Evolutionary conservation across 2,329 filamentous ascomycete genomes (phyloP).

Genomic region (Alternaria brassicicola): DNA sequence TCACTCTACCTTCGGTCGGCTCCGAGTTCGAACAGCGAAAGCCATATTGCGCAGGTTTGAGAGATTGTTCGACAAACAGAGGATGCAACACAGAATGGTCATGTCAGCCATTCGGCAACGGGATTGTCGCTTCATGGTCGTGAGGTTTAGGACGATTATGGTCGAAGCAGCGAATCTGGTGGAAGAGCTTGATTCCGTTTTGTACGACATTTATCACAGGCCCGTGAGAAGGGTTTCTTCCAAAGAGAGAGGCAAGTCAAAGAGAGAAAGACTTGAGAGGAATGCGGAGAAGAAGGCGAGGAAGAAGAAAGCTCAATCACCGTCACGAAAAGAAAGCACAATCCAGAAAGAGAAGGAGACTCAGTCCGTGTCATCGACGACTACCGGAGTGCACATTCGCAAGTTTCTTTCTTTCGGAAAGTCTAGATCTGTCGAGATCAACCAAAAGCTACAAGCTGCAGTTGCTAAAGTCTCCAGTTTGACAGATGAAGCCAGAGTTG

Average conservation of each 20-base stretch:
- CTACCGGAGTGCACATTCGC: not conserved
- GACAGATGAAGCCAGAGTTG: not conserved
- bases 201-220: not conserved
- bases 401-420: not conserved
- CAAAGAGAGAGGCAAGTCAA: not conserved
- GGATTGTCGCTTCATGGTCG: not conserved
- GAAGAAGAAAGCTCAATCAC: not conserved
- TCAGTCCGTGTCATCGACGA: not conserved
- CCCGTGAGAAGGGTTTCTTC: not conserved
- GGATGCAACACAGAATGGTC: not conserved
- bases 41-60: not conserved
- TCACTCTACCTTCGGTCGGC: not conserved
- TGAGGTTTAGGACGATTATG: not conserved
- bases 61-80: not conserved
- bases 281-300: not conserved
- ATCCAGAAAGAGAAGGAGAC: not conserved
- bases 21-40: conserved; percentile 8
- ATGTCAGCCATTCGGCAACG: not conserved
- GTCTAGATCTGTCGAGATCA: not conserved
- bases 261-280: not conserved
- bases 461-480: not conserved
- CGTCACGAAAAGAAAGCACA: not conserved
- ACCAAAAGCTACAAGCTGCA: not conserved
- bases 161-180: not conserved
- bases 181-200: not conserved